Evolutionary conservation across 2,329 filamentous ascomycete species (phyloP).

Genomic region (Arachnopeziza araneosa): DNA sequence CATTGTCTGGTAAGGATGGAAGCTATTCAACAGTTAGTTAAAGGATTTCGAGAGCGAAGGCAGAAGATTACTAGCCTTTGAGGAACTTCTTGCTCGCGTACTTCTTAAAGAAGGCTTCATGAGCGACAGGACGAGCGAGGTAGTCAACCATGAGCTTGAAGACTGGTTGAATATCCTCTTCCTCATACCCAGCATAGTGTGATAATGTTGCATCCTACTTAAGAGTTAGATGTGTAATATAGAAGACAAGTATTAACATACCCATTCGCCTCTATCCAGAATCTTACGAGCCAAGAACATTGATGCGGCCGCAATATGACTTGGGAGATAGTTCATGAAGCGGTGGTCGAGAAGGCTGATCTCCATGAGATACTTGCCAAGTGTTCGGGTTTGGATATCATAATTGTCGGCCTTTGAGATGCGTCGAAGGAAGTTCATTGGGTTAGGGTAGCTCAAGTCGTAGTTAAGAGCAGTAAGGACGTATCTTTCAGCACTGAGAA

Average conservation of each 20-base stretch:
- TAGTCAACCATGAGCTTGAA: conserved; percentile 96
- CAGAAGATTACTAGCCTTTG: conserved; percentile 63
- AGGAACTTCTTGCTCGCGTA: conserved; percentile 99
- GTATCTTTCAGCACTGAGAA: conserved; percentile 93
- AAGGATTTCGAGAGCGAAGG: background rate
- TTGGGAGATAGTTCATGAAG: conserved; percentile 85
- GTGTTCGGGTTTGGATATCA: conserved; percentile 93
- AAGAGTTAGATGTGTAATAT: conserved; percentile 23
- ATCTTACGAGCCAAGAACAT: conserved; percentile 95
- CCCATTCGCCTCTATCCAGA: conserved; percentile 86
- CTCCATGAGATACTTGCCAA: conserved; percentile 97
- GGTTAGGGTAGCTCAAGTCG: conserved; percentile 96
- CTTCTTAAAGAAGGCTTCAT: conserved; percentile 99
- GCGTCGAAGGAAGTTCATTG: conserved; percentile 98
- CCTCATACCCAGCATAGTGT: conserved; percentile 89
- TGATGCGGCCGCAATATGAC: conserved; percentile 82
- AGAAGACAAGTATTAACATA: conserved; percentile 41
- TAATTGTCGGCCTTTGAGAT: conserved; percentile 99
- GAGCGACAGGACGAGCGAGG: conserved; percentile 79
- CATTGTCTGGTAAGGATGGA: conserved; percentile 88
- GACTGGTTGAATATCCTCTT: conserved; percentile 88
- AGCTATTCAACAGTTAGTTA: conserved; percentile 46
- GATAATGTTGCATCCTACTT: conserved; percentile 74
- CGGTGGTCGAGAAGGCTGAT: conserved; percentile 93
- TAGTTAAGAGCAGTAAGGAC: conserved; percentile 89